These are phyloP conservation scores for Botrytis deweyae DNA, from an alignment of 2,329 filamentous ascomycete genomes.

Conservation along the genomic window DNA sequence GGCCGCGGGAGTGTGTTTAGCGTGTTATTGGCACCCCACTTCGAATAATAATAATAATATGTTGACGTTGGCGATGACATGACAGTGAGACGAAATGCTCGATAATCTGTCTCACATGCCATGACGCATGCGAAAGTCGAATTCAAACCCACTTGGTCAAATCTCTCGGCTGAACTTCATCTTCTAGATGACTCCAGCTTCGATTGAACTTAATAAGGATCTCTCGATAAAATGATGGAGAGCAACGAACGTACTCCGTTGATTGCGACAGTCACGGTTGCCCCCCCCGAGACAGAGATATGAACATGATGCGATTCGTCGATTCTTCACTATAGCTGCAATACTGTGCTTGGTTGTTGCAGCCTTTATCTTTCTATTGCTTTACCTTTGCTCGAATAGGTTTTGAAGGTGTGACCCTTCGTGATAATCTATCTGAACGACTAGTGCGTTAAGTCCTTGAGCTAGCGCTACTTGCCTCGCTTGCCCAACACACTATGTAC, in stretches of 20 bases:
- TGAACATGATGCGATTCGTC: slow-evolving; percentile 58
- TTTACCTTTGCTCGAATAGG: slow-evolving; percentile 44
- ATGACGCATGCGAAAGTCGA: neutral
- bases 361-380: slow-evolving; percentile 46
- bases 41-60: neutral
- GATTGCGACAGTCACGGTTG: slow-evolving; percentile 61
- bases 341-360: slow-evolving; percentile 51
- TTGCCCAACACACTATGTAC: neutral
- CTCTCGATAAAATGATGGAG: neutral
- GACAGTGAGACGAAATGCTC: neutral
- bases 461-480: neutral
- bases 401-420: neutral
- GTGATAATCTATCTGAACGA: neutral
- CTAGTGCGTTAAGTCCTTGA: neutral
- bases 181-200: neutral
- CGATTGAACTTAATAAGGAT: neutral
- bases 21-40: neutral
- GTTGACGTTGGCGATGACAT: neutral
- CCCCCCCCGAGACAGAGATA: slow-evolving; percentile 55
- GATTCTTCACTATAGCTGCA: slow-evolving; percentile 63
- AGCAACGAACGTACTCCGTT: slow-evolving; percentile 60
- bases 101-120: neutral
- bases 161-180: neutral
- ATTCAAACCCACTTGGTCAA: neutral
- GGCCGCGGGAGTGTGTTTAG: slow-evolving; percentile 8